Evolutionary conservation across 2,329 filamentous ascomycete species (phyloP), one percentile per base, ranked within the genome.

Genomic region (Clonostachys byssicola): DNA sequence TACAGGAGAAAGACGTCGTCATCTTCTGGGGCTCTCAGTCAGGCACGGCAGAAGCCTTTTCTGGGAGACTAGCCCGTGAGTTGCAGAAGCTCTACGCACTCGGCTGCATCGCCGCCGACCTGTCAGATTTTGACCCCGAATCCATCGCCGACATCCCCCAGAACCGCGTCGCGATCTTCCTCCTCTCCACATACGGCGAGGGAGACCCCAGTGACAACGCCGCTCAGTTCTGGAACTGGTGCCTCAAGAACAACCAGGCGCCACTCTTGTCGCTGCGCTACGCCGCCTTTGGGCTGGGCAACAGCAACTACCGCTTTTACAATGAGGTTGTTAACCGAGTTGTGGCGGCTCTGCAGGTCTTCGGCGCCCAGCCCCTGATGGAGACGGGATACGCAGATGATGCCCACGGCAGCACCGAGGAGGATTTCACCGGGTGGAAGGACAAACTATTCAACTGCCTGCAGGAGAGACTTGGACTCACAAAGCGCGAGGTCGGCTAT

Each of bases 21-120:
- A 42, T 46, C 23, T 42, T 46, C 30, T 96, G 94, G 65, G 91
- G 91, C 51, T 96, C 91, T 18, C 92, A 96, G 71, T 96, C 92
- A n/a, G 91, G 91, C 56, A 96, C 90, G 14, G 91, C 92, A 30
- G 91, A 96, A 70, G 89, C 94, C 66, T 95, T 95, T 61, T 91
- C 91, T 51, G 90, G 88, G 9, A 79, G 91, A 54, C 71, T 96
- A 55, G 88, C 91, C 51, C 95, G 95, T 73, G 91, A 96, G 67
- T 90, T 90, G 51, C 88, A 89, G 59, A 89, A 89, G 59, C 80
- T 90, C 7, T 45, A 39, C 18, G 39, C 53, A 67, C n/a, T 48
- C 69, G 6, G 60, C 66, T 17, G 6, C n/a, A 13, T 48, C 5
- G 34, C 33, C 5, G 46, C 34, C 16, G 46, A 48, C 17, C 14